Conservation (phyloP, 208 protist genomes). For the Leishmania tarentolae region DNA sequence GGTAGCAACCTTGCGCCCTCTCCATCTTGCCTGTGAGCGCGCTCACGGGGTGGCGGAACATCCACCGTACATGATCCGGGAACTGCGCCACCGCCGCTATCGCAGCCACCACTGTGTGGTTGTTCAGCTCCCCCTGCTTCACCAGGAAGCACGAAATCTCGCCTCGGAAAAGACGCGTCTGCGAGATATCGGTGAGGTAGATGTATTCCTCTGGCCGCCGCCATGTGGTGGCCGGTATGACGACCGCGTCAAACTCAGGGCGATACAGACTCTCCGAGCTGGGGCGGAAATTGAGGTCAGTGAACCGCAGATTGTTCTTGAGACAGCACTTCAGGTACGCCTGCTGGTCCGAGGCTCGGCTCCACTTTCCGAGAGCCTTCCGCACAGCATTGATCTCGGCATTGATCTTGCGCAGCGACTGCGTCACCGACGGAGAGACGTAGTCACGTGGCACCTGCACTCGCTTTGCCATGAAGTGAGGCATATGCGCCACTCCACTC, state of each 20-base stretch:
- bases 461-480: constrained; percentile 44
- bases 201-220: constrained; percentile 55
- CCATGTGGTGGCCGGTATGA: constrained; percentile 42
- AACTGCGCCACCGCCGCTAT: constrained; percentile 65
- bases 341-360: constrained; percentile 34
- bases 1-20: constrained; percentile 54
- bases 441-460: constrained; percentile 45
- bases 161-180: constrained; percentile 54
- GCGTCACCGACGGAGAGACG: constrained; percentile 39
- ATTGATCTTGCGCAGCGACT: constrained; percentile 34
- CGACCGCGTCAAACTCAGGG: constrained; percentile 24
- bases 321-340: constrained; percentile 49
- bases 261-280: constrained; percentile 36
- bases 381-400: constrained; percentile 35
- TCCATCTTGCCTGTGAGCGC: constrained; percentile 42
- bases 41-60: constrained; percentile 70
- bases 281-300: constrained; percentile 58
- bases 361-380: constrained; percentile 36
- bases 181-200: constrained; percentile 28
- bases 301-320: constrained; percentile 43
- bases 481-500: constrained; percentile 28
- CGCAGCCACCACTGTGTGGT: constrained; percentile 73
- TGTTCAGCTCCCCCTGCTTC: constrained; percentile 56
- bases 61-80: constrained; percentile 39
- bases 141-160: constrained; percentile 57